Evolutionary conservation across 2,329 filamentous ascomycete species (phyloP).

Genomic region (Tolypocladium nubicola): DNA sequence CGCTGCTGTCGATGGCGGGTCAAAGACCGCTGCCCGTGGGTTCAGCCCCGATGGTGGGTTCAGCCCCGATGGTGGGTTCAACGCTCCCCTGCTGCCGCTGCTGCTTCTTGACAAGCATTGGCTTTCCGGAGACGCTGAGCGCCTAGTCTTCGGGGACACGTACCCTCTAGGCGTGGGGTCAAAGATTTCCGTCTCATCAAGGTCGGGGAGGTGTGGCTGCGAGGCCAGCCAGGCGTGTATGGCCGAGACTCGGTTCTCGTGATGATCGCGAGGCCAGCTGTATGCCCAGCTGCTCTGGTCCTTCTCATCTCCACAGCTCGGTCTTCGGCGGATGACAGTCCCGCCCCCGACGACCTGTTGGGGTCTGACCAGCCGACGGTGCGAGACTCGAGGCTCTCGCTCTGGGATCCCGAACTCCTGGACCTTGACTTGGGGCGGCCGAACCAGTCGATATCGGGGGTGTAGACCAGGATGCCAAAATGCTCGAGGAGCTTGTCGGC

Average conservation of each 20-base stretch:
- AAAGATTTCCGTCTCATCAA: neutral
- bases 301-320: neutral
- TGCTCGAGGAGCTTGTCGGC: constrained; percentile 12
- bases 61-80: neutral
- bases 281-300: neutral
- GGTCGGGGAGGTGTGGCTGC: constrained; percentile 1
- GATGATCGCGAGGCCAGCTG: neutral
- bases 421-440: neutral
- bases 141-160: neutral
- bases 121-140: no score
- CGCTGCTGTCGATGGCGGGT: neutral
- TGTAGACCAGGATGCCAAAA: constrained; percentile 4
- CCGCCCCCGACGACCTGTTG: neutral
- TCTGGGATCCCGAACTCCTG: no score
- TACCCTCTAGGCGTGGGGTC: constrained; percentile 3
- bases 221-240: constrained; percentile 4
- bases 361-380: neutral
- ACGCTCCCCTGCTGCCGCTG: neutral
- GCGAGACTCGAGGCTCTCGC: neutral
- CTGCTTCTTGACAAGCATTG: neutral
- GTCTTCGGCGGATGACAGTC: neutral
- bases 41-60: neutral
- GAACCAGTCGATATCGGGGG: constrained; percentile 17
- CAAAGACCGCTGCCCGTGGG: constrained; percentile 5
- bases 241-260: neutral